Percentiles rank a stretch among this genome's conserved stretches.
Evolutionary conservation across 192 early-diverging fungal genomes (phyloP).

Genomic region (Phycomyces nitens): DNA sequence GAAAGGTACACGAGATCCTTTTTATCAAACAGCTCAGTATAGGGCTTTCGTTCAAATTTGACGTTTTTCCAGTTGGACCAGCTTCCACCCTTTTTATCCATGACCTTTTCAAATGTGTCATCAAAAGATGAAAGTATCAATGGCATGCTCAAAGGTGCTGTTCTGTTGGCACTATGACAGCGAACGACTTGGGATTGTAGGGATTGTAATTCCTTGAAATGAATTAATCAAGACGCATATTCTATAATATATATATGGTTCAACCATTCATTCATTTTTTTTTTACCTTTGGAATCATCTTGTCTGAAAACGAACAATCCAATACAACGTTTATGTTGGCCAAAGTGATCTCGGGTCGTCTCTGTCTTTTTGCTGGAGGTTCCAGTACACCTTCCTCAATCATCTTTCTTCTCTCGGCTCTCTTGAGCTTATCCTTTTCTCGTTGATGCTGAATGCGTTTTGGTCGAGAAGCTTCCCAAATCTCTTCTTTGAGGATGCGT

Average conservation of each 20-base stretch:
- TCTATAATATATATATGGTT: too few species aligned
- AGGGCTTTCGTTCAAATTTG: slow-evolving; percentile 23
- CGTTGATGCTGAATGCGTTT: slow-evolving; percentile 44
- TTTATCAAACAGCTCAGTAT: slow-evolving; percentile 44
- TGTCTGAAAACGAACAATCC: slow-evolving; percentile 76
- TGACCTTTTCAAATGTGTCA: slow-evolving; percentile 25
- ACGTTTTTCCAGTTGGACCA: slow-evolving; percentile 39
- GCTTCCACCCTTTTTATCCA: slow-evolving; percentile 35
- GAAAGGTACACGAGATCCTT: slow-evolving; percentile 81
- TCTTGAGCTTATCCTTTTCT: slow-evolving; percentile 47
- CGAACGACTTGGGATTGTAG: slow-evolving; percentile 68
- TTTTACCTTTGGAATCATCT: slow-evolving; percentile 71
- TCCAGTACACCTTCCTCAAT: slow-evolving; percentile 40
- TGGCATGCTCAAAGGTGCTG: slow-evolving; percentile 45
- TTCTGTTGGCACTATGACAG: slow-evolving; percentile 70
- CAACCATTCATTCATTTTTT: too few species aligned
- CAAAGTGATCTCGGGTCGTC: slow-evolving; percentile 44
- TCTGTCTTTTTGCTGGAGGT: slow-evolving; percentile 40
- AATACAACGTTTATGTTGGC: slow-evolving; percentile 63
- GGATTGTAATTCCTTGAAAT: slow-evolving; percentile 58
- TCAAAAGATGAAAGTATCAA: slow-evolving; percentile 61
- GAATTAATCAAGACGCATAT: too few species aligned
- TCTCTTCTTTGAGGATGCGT: slow-evolving; percentile 58
- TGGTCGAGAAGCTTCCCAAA: slow-evolving; percentile 45
- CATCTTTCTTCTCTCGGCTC: slow-evolving; percentile 45